phyloP scores from a whole-genome alignment of 768 basidiomycete genomes.

The Lanmaoa pseudosensibilis region DNA sequence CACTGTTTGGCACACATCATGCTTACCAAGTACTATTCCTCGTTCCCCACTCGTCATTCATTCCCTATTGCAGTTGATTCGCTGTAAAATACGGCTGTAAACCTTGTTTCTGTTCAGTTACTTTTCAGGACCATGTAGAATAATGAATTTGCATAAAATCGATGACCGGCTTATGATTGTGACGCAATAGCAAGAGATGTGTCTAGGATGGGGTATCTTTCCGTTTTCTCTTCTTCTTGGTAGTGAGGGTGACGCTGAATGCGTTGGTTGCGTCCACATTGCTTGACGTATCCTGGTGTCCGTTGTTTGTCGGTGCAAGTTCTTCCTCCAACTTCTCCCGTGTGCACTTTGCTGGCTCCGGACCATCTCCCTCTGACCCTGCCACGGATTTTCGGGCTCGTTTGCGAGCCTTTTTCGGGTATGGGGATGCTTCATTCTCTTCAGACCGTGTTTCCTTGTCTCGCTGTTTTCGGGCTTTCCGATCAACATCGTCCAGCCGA shows the following conservation, averaged over 20 bases:
- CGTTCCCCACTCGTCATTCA: conserved; percentile 2
- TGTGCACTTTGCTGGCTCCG: background rate
- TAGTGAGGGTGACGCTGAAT: background rate
- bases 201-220: conserved; percentile 19
- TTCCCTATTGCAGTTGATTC: conserved; percentile 12
- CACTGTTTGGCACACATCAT: conserved; percentile 5
- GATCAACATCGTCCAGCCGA: background rate
- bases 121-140: conserved; percentile 29
- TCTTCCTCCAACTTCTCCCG: background rate
- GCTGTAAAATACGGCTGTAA: conserved; percentile 6
- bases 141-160: conserved; percentile 17
- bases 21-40: conserved; percentile 1
- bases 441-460: background rate
- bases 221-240: conserved; percentile 24
- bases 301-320: background rate
- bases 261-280: background rate
- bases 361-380: conserved; percentile 5
- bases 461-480: background rate
- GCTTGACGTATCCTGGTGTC: conserved; percentile 6
- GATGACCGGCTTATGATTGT: conserved; percentile 7
- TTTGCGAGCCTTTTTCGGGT: conserved; percentile 8
- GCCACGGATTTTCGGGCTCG: conserved; percentile 7
- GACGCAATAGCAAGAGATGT: background rate
- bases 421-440: background rate
- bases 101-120: conserved; percentile 13